A percentile compares a stretch with the other conserved stretches of the same genome.
These are phyloP conservation scores for Lycium ferocissimum DNA, from an alignment of 257 asterid genomes.

Conservation along the genomic window DNA sequence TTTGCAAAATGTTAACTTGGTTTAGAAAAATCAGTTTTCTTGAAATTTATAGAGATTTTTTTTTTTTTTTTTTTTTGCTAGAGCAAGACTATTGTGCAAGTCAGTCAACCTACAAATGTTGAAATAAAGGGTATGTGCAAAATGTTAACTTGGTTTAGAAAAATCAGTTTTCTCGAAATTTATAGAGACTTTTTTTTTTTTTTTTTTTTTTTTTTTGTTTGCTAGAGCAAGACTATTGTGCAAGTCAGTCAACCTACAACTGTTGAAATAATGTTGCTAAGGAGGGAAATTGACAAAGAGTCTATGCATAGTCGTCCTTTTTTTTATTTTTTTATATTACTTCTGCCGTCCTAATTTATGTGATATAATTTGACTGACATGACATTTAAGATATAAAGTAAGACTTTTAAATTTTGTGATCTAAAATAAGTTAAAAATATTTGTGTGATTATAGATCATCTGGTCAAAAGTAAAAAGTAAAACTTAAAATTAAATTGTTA, in stretches of 20 bases:
- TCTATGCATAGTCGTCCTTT: neutral
- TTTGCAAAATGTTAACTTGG: neutral
- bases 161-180: neutral
- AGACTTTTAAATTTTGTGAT: no score
- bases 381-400: no score
- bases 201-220: neutral
- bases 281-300: neutral
- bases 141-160: neutral
- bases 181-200: neutral
- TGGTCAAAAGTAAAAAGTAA: no score
- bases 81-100: neutral
- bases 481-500: no score
- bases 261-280: neutral
- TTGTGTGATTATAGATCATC: no score
- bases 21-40: neutral
- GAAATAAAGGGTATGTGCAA: neutral
- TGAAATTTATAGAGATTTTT: neutral
- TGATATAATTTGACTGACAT: no score
- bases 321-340: neutral
- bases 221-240: neutral
- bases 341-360: no score
- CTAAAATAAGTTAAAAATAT: no score
- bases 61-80: neutral
- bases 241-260: neutral
- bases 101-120: neutral